Evolutionary conservation across 345 rosid genomes (phyloP), one percentile per base, ranked within the genome.

Genomic region (Diplotaxis tenuifolia): DNA sequence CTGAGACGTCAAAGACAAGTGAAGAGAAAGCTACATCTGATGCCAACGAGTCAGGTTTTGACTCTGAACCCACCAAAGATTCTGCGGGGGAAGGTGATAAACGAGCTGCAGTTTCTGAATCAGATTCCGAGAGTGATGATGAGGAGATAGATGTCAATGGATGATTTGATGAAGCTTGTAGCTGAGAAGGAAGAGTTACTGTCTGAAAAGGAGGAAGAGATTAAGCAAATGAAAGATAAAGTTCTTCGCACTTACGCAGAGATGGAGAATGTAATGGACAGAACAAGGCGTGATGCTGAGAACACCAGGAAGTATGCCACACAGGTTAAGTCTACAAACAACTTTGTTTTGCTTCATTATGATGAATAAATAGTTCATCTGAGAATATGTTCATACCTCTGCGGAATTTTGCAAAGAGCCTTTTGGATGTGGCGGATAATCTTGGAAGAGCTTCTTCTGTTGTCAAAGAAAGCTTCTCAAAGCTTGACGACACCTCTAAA

Each of bases 391-490:
- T 4, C 16, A 7, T 21, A 14, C n/a, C n/a, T 38, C 18, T 76
- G 59, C 87, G 91, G 98, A 89, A 78, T 78, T 91, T 94, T 78
- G 95, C 93, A 1, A 89, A 87, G 86, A 73, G 83, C 75, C 85
- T 94, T 34, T 82, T 94, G 60, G 98, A 91, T 79, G 97, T 91
- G 55, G 89, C 88, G 9, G 98, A 94, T 90, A 94, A 94, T 76
- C 86, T 94, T 68, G 93, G 82, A 80, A 85, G 98, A 86, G 98
- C 98, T 77, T 89, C 96, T 68, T 82, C 88, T 1, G 93, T 89
- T 84, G 95, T 87, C 75, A 91, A 88, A 79, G 89, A 72, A 14
- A 85, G 93, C 70, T 94, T 86, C 63, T 66, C 89, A 15, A 91
- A 91, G 83, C 71, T 91, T n/a, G 92, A 89, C 40, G 90, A 87